Conservation (phyloP, 805 yeast genomes). For the Kuraishia piskuri region DNA sequence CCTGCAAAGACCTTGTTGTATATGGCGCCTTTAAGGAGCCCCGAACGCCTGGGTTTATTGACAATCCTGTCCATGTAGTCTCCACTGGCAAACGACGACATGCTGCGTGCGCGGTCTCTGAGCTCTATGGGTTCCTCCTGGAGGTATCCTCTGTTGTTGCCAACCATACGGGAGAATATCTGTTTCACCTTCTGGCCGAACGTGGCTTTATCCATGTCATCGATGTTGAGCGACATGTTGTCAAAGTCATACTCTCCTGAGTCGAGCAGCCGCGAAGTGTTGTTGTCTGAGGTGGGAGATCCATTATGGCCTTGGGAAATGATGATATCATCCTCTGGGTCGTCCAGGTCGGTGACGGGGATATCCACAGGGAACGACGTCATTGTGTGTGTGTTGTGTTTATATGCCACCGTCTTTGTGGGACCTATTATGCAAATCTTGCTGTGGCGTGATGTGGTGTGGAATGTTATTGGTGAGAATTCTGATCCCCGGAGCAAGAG, state of each 20-base stretch:
- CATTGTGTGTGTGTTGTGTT: neutral
- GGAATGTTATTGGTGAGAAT: too few species aligned
- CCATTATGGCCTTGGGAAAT: neutral
- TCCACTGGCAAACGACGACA: conserved; percentile 14
- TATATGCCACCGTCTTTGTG: too few species aligned
- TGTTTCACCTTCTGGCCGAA: conserved; percentile 7
- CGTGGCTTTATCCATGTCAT: conserved; percentile 5
- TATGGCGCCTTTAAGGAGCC: neutral
- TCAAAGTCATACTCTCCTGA: neutral
- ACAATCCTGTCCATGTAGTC: conserved; percentile 3
- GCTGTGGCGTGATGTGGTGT: too few species aligned
- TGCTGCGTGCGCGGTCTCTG: conserved; percentile 15
- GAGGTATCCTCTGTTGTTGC: neutral
- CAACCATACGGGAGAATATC: neutral
- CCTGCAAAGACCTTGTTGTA: conserved; percentile 1
- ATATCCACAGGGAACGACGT: conserved; percentile 30
- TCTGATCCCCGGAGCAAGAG: too few species aligned
- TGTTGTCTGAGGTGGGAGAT: neutral
- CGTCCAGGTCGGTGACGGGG: conserved; percentile 49
- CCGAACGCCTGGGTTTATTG: neutral
- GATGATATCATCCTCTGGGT: conserved; percentile 22
- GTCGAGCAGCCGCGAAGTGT: conserved; percentile 1
- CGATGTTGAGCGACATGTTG: neutral
- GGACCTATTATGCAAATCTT: too few species aligned
- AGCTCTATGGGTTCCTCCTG: conserved; percentile 17